Conservation (phyloP, 2,329 filamentous ascomycete genomes). For the Fusarium palustre region DNA sequence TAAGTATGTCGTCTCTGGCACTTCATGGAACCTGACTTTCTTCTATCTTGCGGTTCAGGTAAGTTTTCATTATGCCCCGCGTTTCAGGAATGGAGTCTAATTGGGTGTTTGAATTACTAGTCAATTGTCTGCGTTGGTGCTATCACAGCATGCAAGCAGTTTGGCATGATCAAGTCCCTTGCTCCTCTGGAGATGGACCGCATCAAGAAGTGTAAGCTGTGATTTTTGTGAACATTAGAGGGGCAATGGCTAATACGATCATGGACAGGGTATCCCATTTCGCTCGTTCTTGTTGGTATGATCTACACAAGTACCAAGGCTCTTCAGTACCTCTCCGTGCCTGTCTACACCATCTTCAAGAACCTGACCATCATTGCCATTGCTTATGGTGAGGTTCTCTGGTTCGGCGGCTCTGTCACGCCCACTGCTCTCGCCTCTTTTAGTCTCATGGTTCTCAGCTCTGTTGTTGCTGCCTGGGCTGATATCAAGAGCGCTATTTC, state of each 20-base stretch:
- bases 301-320: conserved; percentile 98
- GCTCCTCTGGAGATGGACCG: conserved; percentile 87
- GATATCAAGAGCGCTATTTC: conserved; percentile 89
- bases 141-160: conserved; percentile 84
- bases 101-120: conserved; percentile 58
- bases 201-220: conserved; percentile 84
- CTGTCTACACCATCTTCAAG: conserved; percentile 99
- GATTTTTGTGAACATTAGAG: neutral
- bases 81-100: conserved; percentile 1
- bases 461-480: conserved; percentile 94
- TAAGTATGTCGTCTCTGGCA: conserved; percentile 95
- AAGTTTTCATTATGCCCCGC: conserved; percentile 50
- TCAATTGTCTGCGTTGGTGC: conserved; percentile 88
- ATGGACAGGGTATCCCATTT: conserved; percentile 90
- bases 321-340: conserved; percentile 94
- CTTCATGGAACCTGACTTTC: conserved; percentile 94
- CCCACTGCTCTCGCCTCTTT: conserved; percentile 91
- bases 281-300: conserved; percentile 96
- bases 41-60: conserved; percentile 95
- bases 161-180: conserved; percentile 84
- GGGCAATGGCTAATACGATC: conserved; percentile 1
- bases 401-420: conserved; percentile 95
- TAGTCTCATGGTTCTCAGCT: conserved; percentile 95
- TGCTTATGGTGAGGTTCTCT: conserved; percentile 96
- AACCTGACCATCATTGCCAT: conserved; percentile 99